phyloP scores from a whole-genome alignment of 495 filamentous ascomycete genomes.

The Aspergillus hancockii region DNA sequence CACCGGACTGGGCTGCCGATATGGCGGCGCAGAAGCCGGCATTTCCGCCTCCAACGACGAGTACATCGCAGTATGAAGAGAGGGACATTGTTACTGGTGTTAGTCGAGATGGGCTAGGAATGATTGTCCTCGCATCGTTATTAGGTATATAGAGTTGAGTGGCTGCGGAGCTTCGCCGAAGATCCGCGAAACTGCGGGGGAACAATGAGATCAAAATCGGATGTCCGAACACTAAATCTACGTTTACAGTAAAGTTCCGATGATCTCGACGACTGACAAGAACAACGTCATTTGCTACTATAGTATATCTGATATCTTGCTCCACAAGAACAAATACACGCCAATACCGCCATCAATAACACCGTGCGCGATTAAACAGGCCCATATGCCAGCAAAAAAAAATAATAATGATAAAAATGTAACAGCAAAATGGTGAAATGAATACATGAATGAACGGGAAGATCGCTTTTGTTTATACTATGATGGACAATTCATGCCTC shows the following conservation, averaged over 20 bases:
- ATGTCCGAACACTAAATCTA: not conserved
- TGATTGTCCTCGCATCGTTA: not conserved
- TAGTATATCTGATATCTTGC: conserved; percentile 7
- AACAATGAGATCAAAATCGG: not conserved
- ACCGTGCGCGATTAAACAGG: conserved; percentile 18
- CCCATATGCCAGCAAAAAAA: conserved; percentile 13
- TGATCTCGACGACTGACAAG: not conserved
- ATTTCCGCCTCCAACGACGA: conserved; percentile 59
- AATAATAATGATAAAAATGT: conserved; percentile 10
- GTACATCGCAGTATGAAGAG: conserved; percentile 40
- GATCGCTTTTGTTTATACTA: conserved; percentile 57
- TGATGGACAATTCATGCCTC: conserved; percentile 77
- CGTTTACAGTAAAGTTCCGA: not conserved
- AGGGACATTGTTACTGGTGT: not conserved
- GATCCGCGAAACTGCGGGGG: not conserved
- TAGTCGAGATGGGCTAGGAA: not conserved
- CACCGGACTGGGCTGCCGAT: conserved; percentile 44
- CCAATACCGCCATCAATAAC: conserved; percentile 22
- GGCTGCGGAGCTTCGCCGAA: not conserved
- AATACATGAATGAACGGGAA: conserved; percentile 16
- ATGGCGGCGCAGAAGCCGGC: conserved; percentile 59
- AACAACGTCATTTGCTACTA: conserved; percentile 12
- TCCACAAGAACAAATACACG: conserved; percentile 15
- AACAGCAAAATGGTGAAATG: conserved; percentile 25
- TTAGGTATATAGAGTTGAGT: not conserved